Conservation (phyloP, 192 early-diverging fungal genomes). For the Radiomyces spectabilis region DNA sequence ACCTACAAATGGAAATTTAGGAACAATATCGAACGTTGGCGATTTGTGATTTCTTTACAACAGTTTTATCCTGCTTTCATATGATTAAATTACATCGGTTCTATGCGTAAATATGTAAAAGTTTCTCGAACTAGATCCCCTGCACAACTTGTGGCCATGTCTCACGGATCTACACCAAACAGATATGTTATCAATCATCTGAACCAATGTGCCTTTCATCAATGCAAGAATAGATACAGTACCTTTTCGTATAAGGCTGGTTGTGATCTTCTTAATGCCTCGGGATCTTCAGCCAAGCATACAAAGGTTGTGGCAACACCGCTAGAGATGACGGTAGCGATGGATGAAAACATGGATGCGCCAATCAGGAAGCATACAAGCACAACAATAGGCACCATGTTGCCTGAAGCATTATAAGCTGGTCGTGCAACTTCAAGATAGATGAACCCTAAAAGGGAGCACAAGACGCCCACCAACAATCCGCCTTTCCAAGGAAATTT, state of each 20-base stretch:
- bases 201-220: slow-evolving; percentile 2
- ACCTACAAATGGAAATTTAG: too few relatives aligned
- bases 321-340: slow-evolving; percentile 75
- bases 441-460: slow-evolving; percentile 34
- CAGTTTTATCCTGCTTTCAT: too few relatives aligned
- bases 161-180: slow-evolving; percentile 20
- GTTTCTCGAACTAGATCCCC: slow-evolving; percentile 24
- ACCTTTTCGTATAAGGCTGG: slow-evolving; percentile 26
- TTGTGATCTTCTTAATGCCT: slow-evolving; percentile 41
- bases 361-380: slow-evolving; percentile 75
- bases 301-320: slow-evolving; percentile 91
- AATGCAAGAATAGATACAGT: neutral
- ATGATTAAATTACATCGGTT: too few relatives aligned
- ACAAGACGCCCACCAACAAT: slow-evolving; percentile 37
- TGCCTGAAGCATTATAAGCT: slow-evolving; percentile 19
- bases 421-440: slow-evolving; percentile 31
- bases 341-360: slow-evolving; percentile 68
- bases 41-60: too few relatives aligned
- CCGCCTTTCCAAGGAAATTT: slow-evolving; percentile 24
- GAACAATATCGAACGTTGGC: too few relatives aligned
- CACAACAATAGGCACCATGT: slow-evolving; percentile 37
- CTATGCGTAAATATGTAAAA: too few relatives aligned
- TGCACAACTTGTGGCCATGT: slow-evolving; percentile 34
- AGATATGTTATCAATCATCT: neutral
- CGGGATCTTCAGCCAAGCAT: slow-evolving; percentile 80